Evolutionary conservation across 768 basidiomycete genomes (phyloP).

Genomic region (Termitomyces sp.): DNA sequence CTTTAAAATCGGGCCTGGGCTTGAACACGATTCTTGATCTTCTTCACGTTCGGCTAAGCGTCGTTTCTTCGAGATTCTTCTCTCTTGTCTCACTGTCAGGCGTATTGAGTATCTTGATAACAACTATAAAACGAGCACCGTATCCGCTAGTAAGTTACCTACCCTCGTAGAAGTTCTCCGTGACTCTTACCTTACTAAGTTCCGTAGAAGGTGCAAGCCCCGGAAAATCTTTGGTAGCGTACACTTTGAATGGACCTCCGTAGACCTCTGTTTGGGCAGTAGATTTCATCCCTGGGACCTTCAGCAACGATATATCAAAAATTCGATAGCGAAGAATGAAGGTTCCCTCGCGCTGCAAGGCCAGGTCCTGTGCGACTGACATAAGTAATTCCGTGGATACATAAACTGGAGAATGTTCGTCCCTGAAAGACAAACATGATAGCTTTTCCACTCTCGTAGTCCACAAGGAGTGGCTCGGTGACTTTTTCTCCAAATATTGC

Average conservation of each 20-base stretch:
- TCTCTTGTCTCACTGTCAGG: constrained; percentile 35
- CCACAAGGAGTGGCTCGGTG: constrained; percentile 47
- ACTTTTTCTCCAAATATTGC: constrained; percentile 62
- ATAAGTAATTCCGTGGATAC: constrained; percentile 2
- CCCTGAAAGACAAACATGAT: constrained; percentile 66
- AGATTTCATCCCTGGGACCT: constrained; percentile 21
- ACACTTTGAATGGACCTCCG: constrained; percentile 63
- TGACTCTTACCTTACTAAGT: constrained; percentile 49
- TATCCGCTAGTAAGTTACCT: background rate
- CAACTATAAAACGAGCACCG: constrained; percentile 14
- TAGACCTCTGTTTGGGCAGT: constrained; percentile 59
- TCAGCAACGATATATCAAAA: constrained; percentile 52
- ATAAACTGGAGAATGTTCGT: constrained; percentile 11
- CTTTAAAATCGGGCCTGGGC: background rate
- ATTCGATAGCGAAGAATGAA: constrained; percentile 70
- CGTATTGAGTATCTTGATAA: constrained; percentile 36
- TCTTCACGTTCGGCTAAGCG: background rate
- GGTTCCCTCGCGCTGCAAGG: constrained; percentile 60
- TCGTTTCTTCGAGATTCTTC: constrained; percentile 34
- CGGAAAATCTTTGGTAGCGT: constrained; percentile 73
- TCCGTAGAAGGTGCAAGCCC: constrained; percentile 66
- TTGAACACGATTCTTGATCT: background rate
- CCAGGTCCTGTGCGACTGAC: constrained; percentile 47
- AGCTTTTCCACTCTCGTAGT: constrained; percentile 46
- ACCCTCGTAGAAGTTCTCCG: background rate